Conservation (phyloP, 208 protist genomes). For the Trypanosoma grayi region DNA sequence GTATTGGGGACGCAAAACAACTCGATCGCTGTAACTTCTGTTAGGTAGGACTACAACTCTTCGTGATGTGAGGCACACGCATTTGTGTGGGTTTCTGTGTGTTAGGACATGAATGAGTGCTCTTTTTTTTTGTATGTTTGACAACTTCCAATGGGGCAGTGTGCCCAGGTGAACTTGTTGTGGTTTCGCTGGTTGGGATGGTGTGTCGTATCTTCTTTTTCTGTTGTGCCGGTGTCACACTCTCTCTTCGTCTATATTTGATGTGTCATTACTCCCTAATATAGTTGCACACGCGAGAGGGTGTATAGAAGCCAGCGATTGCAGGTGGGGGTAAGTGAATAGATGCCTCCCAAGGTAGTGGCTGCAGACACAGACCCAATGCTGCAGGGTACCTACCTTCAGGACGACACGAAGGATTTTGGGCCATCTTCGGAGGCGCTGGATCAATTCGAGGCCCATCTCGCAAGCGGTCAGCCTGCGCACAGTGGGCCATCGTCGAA, state of each 20-base stretch:
- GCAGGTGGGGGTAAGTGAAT: neutral
- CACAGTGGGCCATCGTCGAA: conserved; percentile 10
- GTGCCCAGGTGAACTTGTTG: too few relatives aligned
- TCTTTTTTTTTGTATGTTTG: neutral
- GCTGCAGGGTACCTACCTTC: conserved; percentile 59
- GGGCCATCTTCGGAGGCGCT: conserved; percentile 32
- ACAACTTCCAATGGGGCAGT: neutral
- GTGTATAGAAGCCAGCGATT: neutral
- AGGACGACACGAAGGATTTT: conserved; percentile 49
- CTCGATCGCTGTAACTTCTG: too few relatives aligned
- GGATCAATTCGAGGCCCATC: conserved; percentile 52
- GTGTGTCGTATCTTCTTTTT: too few relatives aligned
- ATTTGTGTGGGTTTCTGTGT: neutral
- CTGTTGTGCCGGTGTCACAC: too few relatives aligned
- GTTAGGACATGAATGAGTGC: neutral
- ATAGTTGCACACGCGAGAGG: too few relatives aligned
- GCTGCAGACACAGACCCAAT: conserved; percentile 35
- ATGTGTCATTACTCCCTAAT: too few relatives aligned
- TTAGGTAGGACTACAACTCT: too few relatives aligned
- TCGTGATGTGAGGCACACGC: neutral
- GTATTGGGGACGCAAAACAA: too few relatives aligned
- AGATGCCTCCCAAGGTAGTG: conserved; percentile 3
- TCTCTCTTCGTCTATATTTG: too few relatives aligned
- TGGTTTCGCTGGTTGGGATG: too few relatives aligned
- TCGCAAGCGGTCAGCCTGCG: conserved; percentile 23